Evolutionary conservation across 2,329 filamentous ascomycete genomes (phyloP).

Genomic region (Erysiphe pulchra): DNA sequence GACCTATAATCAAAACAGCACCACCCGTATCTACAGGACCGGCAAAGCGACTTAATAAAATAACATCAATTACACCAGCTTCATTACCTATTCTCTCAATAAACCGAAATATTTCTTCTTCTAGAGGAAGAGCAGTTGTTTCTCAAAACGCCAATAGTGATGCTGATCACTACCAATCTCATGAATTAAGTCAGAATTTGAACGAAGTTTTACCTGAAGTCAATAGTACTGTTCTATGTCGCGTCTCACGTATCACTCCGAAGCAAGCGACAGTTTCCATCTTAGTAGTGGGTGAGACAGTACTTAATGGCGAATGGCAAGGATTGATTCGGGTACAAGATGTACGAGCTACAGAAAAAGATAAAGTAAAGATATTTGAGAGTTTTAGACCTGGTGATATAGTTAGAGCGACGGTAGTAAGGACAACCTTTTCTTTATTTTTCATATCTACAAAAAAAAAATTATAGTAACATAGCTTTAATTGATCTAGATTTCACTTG

Average conservation of each 20-base stretch:
- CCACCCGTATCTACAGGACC: constrained; percentile 18
- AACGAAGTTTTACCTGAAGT: constrained; percentile 62
- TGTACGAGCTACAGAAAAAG: constrained; percentile 84
- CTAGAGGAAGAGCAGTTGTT: neutral
- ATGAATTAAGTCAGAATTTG: constrained; percentile 17
- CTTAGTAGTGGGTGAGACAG: constrained; percentile 49
- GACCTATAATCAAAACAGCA: constrained; percentile 31
- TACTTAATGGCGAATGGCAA: constrained; percentile 58
- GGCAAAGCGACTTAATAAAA: constrained; percentile 32
- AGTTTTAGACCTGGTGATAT: constrained; percentile 84
- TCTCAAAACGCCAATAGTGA: neutral
- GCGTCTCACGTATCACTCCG: constrained; percentile 63
- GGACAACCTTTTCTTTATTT: constrained; percentile 1
- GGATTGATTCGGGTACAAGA: constrained; percentile 73
- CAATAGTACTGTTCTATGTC: constrained; percentile 53
- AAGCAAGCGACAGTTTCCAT: constrained; percentile 72
- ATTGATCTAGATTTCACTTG: constrained; percentile 54
- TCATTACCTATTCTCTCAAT: constrained; percentile 30
- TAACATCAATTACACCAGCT: constrained; percentile 19
- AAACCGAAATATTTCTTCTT: constrained; percentile 11
- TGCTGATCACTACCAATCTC: neutral
- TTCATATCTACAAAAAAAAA: neutral
- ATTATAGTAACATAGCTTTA: neutral
- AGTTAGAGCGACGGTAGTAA: constrained; percentile 57
- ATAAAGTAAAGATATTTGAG: constrained; percentile 74